Conservation (phyloP, 768 basidiomycete species). For the Chalciporus chontae region DNA sequence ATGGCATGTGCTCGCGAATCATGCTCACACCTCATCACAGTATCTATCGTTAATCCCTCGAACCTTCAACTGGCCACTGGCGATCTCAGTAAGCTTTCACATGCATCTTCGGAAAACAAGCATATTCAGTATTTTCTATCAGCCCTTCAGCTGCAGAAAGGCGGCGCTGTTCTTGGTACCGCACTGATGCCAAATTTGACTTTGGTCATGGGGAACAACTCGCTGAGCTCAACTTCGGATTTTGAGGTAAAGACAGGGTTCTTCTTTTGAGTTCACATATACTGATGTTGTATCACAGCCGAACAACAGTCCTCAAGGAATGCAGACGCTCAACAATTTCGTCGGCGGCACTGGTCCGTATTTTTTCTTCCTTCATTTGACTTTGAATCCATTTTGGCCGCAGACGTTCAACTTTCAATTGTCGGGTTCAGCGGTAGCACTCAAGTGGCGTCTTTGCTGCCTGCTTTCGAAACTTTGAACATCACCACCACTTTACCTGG, state of each 20-base stretch:
- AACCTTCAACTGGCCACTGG: constrained; percentile 59
- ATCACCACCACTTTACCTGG: constrained; percentile 58
- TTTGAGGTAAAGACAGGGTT: constrained; percentile 41
- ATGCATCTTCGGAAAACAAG: not conserved
- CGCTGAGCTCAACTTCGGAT: constrained; percentile 43
- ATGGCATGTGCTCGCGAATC: not conserved
- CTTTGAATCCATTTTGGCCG: not conserved
- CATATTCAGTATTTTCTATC: not conserved
- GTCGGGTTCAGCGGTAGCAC: constrained; percentile 60
- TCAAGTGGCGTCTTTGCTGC: constrained; percentile 49
- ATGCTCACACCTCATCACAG: constrained; percentile 26
- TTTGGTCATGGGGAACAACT: constrained; percentile 59
- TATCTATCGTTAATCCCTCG: constrained; percentile 65
- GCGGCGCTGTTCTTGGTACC: constrained; percentile 54
- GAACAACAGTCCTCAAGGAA: constrained; percentile 56
- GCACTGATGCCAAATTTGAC: constrained; percentile 58
- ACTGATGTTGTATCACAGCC: constrained; percentile 37
- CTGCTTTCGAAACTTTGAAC: constrained; percentile 59
- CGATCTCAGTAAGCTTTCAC: constrained; percentile 50
- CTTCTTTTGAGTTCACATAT: not conserved
- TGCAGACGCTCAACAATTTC: constrained; percentile 64
- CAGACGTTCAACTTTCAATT: constrained; percentile 57
- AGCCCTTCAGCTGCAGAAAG: constrained; percentile 58
- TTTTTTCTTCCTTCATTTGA: not conserved
- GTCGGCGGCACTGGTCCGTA: constrained; percentile 52